phyloP scores from a whole-genome alignment of 306 rosid genomes.

The Aeschynomene evenia region DNA sequence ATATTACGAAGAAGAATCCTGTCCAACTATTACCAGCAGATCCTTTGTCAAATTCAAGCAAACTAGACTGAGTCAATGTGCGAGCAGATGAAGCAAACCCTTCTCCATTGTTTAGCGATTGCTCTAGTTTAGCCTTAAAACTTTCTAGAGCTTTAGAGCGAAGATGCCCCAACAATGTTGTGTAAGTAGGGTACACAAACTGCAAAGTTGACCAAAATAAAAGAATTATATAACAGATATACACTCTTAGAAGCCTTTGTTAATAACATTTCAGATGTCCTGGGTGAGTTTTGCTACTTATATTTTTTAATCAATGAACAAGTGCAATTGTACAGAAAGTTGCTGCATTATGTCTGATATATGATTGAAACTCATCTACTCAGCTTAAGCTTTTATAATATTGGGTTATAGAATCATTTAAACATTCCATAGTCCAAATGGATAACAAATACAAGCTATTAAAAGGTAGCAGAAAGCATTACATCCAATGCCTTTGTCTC shows the following conservation, averaged over 20 bases:
- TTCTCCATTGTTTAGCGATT: constrained; percentile 69
- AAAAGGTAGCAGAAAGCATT: constrained; percentile 34
- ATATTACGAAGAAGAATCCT: constrained; percentile 11
- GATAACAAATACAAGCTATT: background rate
- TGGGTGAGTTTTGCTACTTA: background rate
- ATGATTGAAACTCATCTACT: background rate
- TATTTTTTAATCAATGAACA: constrained; percentile 6
- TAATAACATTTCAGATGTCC: constrained; percentile 13
- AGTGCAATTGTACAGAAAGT: constrained; percentile 6
- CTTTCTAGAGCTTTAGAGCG: constrained; percentile 52
- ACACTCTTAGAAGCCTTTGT: background rate
- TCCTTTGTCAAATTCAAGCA: constrained; percentile 64
- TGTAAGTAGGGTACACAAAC: constrained; percentile 69
- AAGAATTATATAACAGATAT: background rate
- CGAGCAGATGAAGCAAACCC: constrained; percentile 65
- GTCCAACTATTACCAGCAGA: constrained; percentile 59
- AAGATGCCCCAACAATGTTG: constrained; percentile 66
- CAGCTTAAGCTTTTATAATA: background rate
- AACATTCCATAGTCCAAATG: background rate
- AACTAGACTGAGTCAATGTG: constrained; percentile 38
- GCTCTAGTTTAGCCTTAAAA: constrained; percentile 65
- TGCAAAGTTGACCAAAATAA: constrained; percentile 43
- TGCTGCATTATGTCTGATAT: background rate
- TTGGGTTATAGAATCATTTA: background rate
- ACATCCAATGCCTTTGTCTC: constrained; percentile 67